Evolutionary conservation across 257 asterid genomes (phyloP).

Genomic region (Solanum bulbocastanum): DNA sequence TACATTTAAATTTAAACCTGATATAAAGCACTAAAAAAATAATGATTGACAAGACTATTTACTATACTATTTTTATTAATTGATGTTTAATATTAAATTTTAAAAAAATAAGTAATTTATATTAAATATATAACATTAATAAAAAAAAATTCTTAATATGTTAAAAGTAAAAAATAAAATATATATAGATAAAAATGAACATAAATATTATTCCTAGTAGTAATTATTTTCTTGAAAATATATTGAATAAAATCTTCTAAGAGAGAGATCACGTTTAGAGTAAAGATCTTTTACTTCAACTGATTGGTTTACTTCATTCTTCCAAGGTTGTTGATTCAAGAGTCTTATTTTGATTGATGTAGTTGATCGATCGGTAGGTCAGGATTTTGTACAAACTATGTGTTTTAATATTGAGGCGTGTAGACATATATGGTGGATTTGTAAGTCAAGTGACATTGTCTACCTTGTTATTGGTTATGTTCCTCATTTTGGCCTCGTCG

Average conservation of each 20-base stretch:
- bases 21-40: neutral
- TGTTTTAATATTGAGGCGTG: neutral
- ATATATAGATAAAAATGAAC: neutral
- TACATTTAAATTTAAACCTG: too few species aligned
- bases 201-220: neutral
- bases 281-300: neutral
- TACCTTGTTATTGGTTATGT: neutral
- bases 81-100: neutral
- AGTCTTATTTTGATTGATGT: neutral
- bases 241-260: neutral
- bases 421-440: neutral
- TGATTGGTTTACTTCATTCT: neutral
- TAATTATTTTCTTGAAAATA: too few species aligned
- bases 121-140: too few species aligned
- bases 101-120: too few species aligned
- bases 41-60: neutral
- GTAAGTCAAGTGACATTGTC: neutral
- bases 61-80: too few species aligned
- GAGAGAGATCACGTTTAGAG: neutral
- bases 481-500: too few species aligned
- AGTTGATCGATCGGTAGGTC: too few species aligned
- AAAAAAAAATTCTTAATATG: too few species aligned
- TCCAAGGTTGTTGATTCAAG: too few species aligned
- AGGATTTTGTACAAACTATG: neutral
- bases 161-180: too few species aligned